These are phyloP conservation scores for Primulina eburnea DNA, from an alignment of 257 asterid genomes.

Conservation along the genomic window DNA sequence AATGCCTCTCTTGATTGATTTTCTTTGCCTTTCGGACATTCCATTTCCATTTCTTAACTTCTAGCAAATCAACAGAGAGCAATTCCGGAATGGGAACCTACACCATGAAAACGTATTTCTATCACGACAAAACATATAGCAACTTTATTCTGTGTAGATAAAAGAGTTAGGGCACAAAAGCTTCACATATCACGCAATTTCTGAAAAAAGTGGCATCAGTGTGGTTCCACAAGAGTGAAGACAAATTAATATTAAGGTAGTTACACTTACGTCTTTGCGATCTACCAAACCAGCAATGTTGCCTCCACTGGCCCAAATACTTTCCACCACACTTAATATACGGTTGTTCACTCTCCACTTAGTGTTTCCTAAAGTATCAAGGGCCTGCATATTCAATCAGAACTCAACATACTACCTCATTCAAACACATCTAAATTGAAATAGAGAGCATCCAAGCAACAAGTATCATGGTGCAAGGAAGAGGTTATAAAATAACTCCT, in stretches of 20 bases:
- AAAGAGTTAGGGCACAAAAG: no score
- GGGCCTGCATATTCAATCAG: conserved; percentile 56
- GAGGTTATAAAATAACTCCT: conserved; percentile 3
- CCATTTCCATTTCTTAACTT: conserved; percentile 81
- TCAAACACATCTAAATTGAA: conserved; percentile 21
- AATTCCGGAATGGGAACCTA: conserved; percentile 83
- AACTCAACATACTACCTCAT: conserved; percentile 5
- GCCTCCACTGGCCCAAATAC: conserved; percentile 91
- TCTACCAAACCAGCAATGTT: conserved; percentile 81
- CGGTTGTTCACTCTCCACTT: conserved; percentile 92
- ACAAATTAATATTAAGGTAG: conserved; percentile 18
- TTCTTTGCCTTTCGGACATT: conserved; percentile 70
- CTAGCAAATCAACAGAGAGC: conserved; percentile 55
- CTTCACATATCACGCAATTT: neutral
- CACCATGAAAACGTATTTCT: conserved; percentile 24
- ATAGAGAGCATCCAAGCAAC: conserved; percentile 14
- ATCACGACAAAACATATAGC: conserved; percentile 19
- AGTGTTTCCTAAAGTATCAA: conserved; percentile 87
- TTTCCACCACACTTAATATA: conserved; percentile 74
- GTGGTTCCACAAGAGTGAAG: neutral
- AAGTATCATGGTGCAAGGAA: conserved; percentile 21
- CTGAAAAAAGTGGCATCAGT: neutral
- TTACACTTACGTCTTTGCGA: conserved; percentile 70
- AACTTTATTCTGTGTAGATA: neutral
- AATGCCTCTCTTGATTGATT: conserved; percentile 85